A percentile compares a stretch with the other conserved stretches of the same genome.
Evolutionary conservation across 2,329 filamentous ascomycete genomes (phyloP).

Genomic region (Cryphonectria radicalis): DNA sequence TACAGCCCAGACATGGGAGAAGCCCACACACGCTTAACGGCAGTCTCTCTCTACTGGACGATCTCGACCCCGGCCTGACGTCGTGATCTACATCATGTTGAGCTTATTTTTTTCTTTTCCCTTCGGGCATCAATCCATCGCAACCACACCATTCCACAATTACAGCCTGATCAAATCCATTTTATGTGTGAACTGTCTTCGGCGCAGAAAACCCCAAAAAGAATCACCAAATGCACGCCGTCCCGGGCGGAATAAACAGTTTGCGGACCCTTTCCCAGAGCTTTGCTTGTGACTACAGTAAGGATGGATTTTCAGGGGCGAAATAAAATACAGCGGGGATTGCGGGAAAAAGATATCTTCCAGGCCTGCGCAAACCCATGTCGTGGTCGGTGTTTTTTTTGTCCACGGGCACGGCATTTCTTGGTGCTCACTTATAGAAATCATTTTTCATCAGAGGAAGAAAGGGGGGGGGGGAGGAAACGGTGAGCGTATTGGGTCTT

Average conservation of each 20-base stretch:
- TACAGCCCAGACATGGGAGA: background rate
- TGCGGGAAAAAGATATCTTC: background rate
- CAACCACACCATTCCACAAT: background rate
- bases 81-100: background rate
- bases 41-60: background rate
- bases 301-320: conserved; percentile 1
- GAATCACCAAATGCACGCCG: background rate
- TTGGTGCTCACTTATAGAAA: background rate
- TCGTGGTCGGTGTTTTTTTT: background rate
- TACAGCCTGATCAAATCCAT: background rate
- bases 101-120: background rate
- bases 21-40: background rate
- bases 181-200: background rate
- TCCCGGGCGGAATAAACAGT: too few species aligned
- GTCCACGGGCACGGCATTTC: background rate
- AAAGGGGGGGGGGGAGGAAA: too few species aligned
- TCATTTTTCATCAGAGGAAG: background rate
- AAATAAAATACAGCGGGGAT: background rate
- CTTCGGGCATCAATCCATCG: background rate
- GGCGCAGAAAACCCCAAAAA: background rate
- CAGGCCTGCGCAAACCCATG: background rate
- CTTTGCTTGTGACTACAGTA: background rate
- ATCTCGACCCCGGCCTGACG: background rate
- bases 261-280: background rate
- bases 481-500: too few species aligned